Conservation (phyloP, 495 filamentous ascomycete species). For the Lindgomyces ingoldianus region DNA sequence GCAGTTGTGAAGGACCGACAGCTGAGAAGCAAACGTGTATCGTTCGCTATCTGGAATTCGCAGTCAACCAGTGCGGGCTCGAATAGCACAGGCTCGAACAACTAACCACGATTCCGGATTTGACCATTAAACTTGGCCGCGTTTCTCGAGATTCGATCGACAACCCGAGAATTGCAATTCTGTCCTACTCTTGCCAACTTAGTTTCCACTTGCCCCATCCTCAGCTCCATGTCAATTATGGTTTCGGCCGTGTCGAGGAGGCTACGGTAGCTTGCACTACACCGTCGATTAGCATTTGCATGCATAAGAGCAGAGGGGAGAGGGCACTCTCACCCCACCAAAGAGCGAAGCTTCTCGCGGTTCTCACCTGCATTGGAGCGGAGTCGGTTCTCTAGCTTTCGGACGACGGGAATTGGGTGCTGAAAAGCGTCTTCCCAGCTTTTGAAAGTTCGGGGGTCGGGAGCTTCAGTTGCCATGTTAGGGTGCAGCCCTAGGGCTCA, state of each 20-base stretch:
- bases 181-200: conserved; percentile 70
- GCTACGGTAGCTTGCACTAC: conserved; percentile 83
- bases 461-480: conserved; percentile 59
- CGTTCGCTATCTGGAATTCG: conserved; percentile 42
- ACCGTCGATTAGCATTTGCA: neutral
- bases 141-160: conserved; percentile 69
- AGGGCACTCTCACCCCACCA: conserved; percentile 69
- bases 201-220: conserved; percentile 72
- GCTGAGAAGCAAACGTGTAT: conserved; percentile 60
- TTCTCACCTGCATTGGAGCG: conserved; percentile 72
- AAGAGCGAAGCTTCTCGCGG: conserved; percentile 80
- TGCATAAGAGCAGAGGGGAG: neutral
- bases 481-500: neutral
- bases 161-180: conserved; percentile 70
- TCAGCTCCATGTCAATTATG: conserved; percentile 82
- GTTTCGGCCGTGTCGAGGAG: conserved; percentile 88
- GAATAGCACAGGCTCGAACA: conserved; percentile 24
- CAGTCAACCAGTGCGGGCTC: neutral
- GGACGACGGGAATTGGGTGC: conserved; percentile 63
- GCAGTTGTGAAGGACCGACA: conserved; percentile 63
- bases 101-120: conserved; percentile 49
- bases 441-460: conserved; percentile 60
- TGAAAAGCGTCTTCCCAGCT: conserved; percentile 71
- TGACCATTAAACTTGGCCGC: conserved; percentile 57
- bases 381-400: conserved; percentile 64